Evolutionary conservation across 805 yeast genomes (phyloP).

Genomic region (Yamadazyma kitorensis): DNA sequence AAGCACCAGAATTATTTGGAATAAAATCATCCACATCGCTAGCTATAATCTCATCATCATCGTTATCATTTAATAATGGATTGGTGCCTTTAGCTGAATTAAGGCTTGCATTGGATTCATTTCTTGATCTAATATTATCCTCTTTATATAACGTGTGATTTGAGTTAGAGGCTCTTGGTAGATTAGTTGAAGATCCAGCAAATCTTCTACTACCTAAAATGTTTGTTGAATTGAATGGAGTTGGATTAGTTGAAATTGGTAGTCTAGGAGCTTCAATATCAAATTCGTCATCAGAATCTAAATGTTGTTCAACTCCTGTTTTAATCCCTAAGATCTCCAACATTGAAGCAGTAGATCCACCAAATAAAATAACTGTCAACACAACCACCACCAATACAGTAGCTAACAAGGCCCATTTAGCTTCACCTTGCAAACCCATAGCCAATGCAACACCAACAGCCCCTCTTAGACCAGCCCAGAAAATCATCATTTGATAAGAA

Average conservation of each 20-base stretch:
- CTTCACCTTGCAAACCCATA: slow-evolving; percentile 94
- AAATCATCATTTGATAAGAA: slow-evolving; percentile 96
- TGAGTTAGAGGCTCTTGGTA: slow-evolving; percentile 5
- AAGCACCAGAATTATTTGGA: slow-evolving; percentile 3
- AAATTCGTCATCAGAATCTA: slow-evolving; percentile 89
- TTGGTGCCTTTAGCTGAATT: slow-evolving; percentile 18
- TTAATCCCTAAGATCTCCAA: slow-evolving; percentile 89
- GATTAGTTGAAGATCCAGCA: slow-evolving; percentile 2
- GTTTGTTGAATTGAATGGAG: slow-evolving; percentile 13
- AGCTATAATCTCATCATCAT: slow-evolving; percentile 1
- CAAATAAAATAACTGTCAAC: slow-evolving; percentile 90
- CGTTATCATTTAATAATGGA: slow-evolving; percentile 19
- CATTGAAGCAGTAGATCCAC: slow-evolving; percentile 99
- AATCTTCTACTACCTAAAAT: slow-evolving; percentile 18
- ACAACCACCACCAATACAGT: slow-evolving; percentile 97
- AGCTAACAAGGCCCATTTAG: slow-evolving; percentile 82
- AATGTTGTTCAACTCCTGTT: slow-evolving; percentile 76
- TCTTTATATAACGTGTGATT: slow-evolving; percentile 18
- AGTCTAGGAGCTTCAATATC: slow-evolving; percentile 75
- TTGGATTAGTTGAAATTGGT: slow-evolving; percentile 25
- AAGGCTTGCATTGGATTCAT: slow-evolving; percentile 27
- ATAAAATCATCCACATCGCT: slow-evolving; percentile 41
- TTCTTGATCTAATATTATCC: slow-evolving; percentile 24
- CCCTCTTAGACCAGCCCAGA: slow-evolving; percentile 99
- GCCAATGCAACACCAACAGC: slow-evolving; percentile 99